These are phyloP conservation scores for Artemisia argyi DNA, from an alignment of 129 eudicot genomes.

Conservation along the genomic window DNA sequence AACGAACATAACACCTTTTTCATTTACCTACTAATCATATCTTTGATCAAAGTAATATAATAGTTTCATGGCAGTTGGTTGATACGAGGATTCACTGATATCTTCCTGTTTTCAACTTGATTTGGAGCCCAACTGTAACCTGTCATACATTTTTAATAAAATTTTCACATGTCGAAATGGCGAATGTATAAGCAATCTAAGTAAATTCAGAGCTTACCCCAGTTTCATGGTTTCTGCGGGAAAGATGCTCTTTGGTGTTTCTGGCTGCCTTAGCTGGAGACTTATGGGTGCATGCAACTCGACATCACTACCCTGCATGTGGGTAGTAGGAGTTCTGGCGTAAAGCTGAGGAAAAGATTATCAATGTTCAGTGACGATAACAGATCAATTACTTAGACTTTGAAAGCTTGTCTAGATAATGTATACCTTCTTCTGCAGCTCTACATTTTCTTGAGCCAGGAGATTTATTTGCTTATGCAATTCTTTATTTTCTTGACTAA, in stretches of 20 bases:
- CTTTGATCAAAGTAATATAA: neutral
- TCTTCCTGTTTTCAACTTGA: slow-evolving; percentile 25
- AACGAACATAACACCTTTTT: too few relatives aligned
- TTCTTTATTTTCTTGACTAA: slow-evolving; percentile 67
- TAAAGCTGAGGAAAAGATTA: slow-evolving; percentile 49
- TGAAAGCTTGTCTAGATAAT: slow-evolving; percentile 6
- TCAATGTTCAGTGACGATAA: slow-evolving; percentile 5
- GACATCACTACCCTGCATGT: slow-evolving; percentile 24
- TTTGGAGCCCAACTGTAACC: slow-evolving; percentile 53
- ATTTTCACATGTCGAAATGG: neutral
- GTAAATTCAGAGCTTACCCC: slow-evolving; percentile 44
- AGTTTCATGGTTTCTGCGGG: slow-evolving; percentile 46
- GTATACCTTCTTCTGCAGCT: slow-evolving; percentile 65
- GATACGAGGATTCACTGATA: slow-evolving; percentile 11
- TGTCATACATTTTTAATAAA: slow-evolving; percentile 12
- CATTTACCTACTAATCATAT: neutral
- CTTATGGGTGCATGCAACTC: slow-evolving; percentile 49
- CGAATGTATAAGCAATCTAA: neutral
- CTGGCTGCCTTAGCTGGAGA: slow-evolving; percentile 77
- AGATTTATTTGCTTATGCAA: slow-evolving; percentile 50
- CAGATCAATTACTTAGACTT: slow-evolving; percentile 7
- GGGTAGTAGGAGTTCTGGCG: slow-evolving; percentile 24
- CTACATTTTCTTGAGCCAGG: slow-evolving; percentile 52
- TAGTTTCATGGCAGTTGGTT: slow-evolving; percentile 10
- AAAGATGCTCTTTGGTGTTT: slow-evolving; percentile 40